Evolutionary conservation across 768 basidiomycete genomes (phyloP).

Genomic region (Suillus paluster): DNA sequence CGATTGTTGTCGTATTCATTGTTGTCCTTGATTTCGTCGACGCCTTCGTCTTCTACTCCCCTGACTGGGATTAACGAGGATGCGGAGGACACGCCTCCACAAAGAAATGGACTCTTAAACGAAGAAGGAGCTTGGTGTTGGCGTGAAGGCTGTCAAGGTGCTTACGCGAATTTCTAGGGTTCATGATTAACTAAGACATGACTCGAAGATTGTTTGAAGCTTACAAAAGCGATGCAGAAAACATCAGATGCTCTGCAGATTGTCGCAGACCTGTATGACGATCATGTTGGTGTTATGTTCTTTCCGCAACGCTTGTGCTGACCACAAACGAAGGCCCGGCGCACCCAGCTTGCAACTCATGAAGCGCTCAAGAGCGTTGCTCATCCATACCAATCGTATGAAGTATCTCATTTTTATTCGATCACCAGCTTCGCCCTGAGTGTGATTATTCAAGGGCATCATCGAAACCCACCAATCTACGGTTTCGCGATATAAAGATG

Average conservation of each 20-base stretch:
- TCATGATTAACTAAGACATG: background rate
- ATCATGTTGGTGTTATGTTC: constrained; percentile 58
- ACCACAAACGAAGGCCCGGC: constrained; percentile 57
- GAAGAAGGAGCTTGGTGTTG: constrained; percentile 86
- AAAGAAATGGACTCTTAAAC: constrained; percentile 64
- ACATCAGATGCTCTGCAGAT: constrained; percentile 73
- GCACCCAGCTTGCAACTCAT: constrained; percentile 73
- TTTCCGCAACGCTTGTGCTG: constrained; percentile 8
- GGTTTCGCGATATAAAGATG: constrained; percentile 65
- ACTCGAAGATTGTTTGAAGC: constrained; percentile 66
- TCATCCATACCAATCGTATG: constrained; percentile 74
- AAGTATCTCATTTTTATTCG: constrained; percentile 44
- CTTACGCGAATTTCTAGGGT: background rate
- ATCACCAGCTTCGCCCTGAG: background rate
- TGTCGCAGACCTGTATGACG: constrained; percentile 79
- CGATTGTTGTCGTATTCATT: constrained; percentile 74
- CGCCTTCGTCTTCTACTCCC: constrained; percentile 55
- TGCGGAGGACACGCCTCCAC: constrained; percentile 43
- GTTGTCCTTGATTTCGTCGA: constrained; percentile 74
- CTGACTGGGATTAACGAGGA: constrained; percentile 53
- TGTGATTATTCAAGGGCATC: constrained; percentile 50
- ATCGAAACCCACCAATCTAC: constrained; percentile 79
- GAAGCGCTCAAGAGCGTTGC: constrained; percentile 77
- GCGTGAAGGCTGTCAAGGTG: constrained; percentile 77
- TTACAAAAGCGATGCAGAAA: constrained; percentile 80